Conservation (phyloP, 352 stramenopile genomes). For the Phytophthora idaei region DNA sequence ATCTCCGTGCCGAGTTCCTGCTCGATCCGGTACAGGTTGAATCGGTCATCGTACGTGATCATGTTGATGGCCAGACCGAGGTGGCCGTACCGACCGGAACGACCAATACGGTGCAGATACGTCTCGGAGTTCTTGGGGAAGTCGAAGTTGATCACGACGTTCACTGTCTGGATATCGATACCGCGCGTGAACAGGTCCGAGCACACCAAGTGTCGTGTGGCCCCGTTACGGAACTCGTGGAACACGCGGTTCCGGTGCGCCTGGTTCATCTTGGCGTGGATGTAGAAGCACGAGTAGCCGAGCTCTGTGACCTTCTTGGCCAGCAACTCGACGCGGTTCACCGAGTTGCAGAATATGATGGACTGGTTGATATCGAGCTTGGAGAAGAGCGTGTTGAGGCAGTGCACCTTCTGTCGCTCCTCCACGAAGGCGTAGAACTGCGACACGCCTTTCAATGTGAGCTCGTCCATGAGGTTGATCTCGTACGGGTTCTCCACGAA, state of each 20-base stretch:
- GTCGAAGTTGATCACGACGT: constrained; percentile 99
- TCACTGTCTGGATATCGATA: constrained; percentile 99
- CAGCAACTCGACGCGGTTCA: constrained; percentile 99
- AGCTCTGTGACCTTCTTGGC: constrained; percentile 99
- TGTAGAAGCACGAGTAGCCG: constrained; percentile 99
- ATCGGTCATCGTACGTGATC: constrained; percentile 99
- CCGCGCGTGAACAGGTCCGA: constrained; percentile 99
- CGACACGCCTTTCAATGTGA: constrained; percentile 98
- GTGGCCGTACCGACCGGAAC: constrained; percentile 98
- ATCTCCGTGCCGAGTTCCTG: constrained; percentile 99
- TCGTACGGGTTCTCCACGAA: constrained; percentile 98
- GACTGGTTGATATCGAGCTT: constrained; percentile 99
- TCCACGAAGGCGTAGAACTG: constrained; percentile 99
- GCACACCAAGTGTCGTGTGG: constrained; percentile 97
- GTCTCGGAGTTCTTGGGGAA: constrained; percentile 99
- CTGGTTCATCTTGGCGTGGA: constrained; percentile 99
- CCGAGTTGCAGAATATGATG: constrained; percentile 99
- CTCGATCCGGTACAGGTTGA: constrained; percentile 98
- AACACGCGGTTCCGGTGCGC: constrained; percentile 99
- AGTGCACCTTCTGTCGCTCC: constrained; percentile 99
- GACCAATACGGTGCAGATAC: constrained; percentile 99
- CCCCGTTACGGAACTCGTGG: constrained; percentile 99
- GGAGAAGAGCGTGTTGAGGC: constrained; percentile 99
- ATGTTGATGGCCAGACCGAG: constrained; percentile 99
- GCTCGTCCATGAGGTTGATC: constrained; percentile 99